Base-by-base conservation (phyloP, 441 rosid genomes). In the Corymbia citriodora region DNA sequence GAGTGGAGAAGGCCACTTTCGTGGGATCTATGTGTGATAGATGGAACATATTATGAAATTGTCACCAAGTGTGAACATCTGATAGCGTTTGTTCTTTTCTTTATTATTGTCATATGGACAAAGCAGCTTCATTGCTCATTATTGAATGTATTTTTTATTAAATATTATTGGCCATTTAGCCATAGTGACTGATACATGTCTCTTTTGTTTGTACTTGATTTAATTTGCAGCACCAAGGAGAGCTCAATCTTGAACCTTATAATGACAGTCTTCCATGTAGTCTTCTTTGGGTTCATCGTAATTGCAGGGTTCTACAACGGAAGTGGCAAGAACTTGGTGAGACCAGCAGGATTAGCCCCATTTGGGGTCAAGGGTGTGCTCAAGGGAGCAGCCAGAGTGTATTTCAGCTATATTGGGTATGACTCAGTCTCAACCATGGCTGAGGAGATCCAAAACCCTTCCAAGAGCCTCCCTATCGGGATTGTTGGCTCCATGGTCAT, bases 351-450 rank as follows among this genome's bases (percentile, higher is more conserved):
- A 53, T 57, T 97, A 87, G 95, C 97, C 85, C 99, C 99, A 19
- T 94, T 93, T 89, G 99, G 99, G 29, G 94, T 94, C 12, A 94
- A 93, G 50, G 98, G 99, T 27, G 93, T 97, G 13, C 90, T 97
- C 55, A 92, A 95, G 63, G 99, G 99, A 92, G 99, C 99, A 72
- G 98, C 99, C 53, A 91, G 90, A 15, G 99, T 97, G 65, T 97
- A 97, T 92, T 95, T 97, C 93, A 97, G 99, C 94, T 97, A 96
- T 88, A 97, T 97, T 3, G 99, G 99, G 49, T 97, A 96, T 87
- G 99, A 97, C 94, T 95, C 99, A 4, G 96, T 97, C 90, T 97
- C 99, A 50, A 97, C 99, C 87, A 93, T 97, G 93, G 99, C 99
- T 2, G 99, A 97, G 92, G 99, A 97, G 93, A 97, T 97, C 85